Conservation (phyloP, 225 moss, liverwort and hornwort species). For the Pleurozium schreberi region DNA sequence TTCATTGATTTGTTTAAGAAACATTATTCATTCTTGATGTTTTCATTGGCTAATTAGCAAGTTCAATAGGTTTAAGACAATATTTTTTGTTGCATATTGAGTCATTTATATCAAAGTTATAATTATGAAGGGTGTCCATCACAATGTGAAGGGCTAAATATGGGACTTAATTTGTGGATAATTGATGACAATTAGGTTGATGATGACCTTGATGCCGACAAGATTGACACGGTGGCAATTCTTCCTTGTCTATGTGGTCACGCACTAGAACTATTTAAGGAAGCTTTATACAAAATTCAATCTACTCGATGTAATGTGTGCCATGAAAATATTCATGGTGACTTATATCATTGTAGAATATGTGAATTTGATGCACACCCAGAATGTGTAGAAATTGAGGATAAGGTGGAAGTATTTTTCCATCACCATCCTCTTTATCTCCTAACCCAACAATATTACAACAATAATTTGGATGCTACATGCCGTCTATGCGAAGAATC, state of each 20-base stretch:
- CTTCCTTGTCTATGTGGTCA: not conserved
- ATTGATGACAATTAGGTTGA: not conserved
- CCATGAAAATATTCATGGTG: rapidly evolving
- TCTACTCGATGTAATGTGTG: rapidly evolving
- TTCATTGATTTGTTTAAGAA: rapidly evolving
- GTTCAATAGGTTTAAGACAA: rapidly evolving
- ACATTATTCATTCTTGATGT: not conserved
- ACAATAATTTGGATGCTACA: no score
- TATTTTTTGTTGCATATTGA: not conserved
- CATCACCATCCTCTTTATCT: not conserved
- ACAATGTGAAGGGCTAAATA: rapidly evolving
- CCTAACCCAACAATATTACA: no score
- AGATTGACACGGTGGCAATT: not conserved
- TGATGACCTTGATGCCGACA: rapidly evolving
- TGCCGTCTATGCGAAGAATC: not conserved
- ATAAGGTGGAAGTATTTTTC: not conserved
- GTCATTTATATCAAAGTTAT: not conserved
- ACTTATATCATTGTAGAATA: not conserved
- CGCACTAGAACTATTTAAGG: rapidly evolving
- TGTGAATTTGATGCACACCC: not conserved
- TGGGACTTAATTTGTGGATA: not conserved
- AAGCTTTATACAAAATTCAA: rapidly evolving
- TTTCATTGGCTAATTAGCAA: not conserved
- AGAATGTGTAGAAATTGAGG: not conserved
- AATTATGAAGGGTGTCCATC: rapidly evolving